Evolutionary conservation across 2,329 filamentous ascomycete species (phyloP), one percentile per base, ranked within the genome.

Genomic region (Cercospora sp.): DNA sequence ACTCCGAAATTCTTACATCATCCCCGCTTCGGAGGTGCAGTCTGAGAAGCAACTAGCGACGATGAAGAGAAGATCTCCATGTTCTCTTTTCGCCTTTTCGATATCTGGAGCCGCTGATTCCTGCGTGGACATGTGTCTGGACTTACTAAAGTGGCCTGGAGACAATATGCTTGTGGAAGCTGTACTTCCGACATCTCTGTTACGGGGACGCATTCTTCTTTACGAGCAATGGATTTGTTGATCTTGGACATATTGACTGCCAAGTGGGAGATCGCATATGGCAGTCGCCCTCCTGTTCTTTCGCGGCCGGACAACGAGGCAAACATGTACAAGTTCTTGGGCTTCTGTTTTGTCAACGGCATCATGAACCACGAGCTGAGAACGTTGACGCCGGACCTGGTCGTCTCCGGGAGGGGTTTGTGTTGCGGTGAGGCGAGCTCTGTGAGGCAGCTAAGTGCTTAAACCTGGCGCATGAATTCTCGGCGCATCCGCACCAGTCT

Each of bases 81-180:
- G 55, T 59, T 59, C 16, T 59, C 55, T 59, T 59, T 59, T 9
- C 55, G 55, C 28, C 55, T 59, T 12, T 59, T 59, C 55, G 55
- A 59, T 37, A 30, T 59, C 10, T 59, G 55, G 55, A 34, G 28
- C 32, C 55, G 55, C 28, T 4, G 55, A 8, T 59, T 34, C 32
- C 55, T 59, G 8, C 55, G 55, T 5, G 55, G 55, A 32, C 55
- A 59, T 4, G 55, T 37, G 4, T 37, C 55, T 16, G 55, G 55
- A 6, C 55, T 59, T n/a, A 59, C 55, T 0, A 59, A 59, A 37
- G 55, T 59, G 10, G 55, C 55, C 10, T 59, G 55, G 55, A 32
- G 55, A 37, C 30, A 10, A 3, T 37, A 59, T 16, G 30, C 2
- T 3, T 59, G 9, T 59, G 55, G 55, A 59, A 59, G 18, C n/a